phyloP scores from a whole-genome alignment of 257 asterid genomes.

The Solanum pinnatisectum region DNA sequence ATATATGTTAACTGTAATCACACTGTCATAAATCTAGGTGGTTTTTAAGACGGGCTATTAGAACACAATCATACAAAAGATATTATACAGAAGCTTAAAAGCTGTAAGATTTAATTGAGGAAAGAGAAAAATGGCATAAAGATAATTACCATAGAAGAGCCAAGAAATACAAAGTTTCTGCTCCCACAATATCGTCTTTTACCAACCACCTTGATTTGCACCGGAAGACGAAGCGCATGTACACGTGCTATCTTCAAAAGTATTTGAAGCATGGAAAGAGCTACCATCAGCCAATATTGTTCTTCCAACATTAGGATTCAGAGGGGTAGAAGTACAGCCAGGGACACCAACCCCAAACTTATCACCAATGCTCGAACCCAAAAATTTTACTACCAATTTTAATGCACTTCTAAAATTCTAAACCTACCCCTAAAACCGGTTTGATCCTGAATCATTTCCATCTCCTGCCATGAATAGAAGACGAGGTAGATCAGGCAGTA shows the following conservation, averaged over 20 bases:
- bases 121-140: not conserved
- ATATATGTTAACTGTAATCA: not conserved
- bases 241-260: constrained; percentile 5
- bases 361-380: not conserved
- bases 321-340: constrained; percentile 1
- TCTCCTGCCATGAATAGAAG: not conserved
- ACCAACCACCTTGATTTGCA: constrained; percentile 40
- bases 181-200: constrained; percentile 15
- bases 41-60: not conserved
- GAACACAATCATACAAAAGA: not conserved
- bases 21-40: not conserved
- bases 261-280: constrained; percentile 10
- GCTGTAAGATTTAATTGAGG: not conserved
- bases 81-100: not conserved
- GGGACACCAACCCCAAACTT: constrained; percentile 42
- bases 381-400: not conserved
- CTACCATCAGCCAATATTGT: constrained; percentile 6
- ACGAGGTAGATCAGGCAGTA: not conserved
- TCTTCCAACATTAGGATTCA: constrained; percentile 20
- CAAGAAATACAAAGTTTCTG: constrained; percentile 1
- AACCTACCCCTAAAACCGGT: not conserved
- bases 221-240: constrained; percentile 37
- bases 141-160: not conserved
- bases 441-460: not conserved
- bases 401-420: not conserved